Base-by-base conservation (phyloP, 2,329 filamentous ascomycete genomes). In the Colletotrichum sp. region DNA sequence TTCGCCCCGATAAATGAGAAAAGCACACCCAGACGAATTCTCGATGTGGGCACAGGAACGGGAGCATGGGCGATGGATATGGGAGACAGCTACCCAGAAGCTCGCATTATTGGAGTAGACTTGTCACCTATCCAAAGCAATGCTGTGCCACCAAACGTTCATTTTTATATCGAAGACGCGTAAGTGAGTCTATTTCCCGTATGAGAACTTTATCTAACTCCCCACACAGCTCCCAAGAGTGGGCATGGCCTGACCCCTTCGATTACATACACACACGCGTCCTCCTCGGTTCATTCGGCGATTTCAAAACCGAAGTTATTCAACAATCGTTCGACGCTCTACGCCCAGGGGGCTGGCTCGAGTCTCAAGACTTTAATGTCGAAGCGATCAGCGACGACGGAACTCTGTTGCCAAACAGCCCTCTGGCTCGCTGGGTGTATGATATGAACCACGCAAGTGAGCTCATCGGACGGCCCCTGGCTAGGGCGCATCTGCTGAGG, bases 141-240 rank as follows among this genome's bases (percentile, higher is more conserved):
- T 6, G 87, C 90, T 64, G 92, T 95, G 1, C 94, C 94, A 1
- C 89, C 90, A 21, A 96, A 96, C 77, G 93, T 95, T 16, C 90
- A 92, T 77, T 96, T 96, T 78, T 92, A 92, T 76, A 89, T 96
- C 62, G 93, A 95, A 80, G 94, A 96, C 80, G 85, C 84, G 44
- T 49, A 21, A n/a, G 83, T 85, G 81, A 79, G 84, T 82, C 44
- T 16, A 6, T 9, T 15, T 15, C 5, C 21, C 8, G 3, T 24
- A 26, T 30, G 72, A 55, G n/a, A 5, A n/a, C 9, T 32, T 15
- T n/a, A 10, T 71, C 71, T 77, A 15, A 55, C 49, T 26, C 12
- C 24, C 3, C 15, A 24, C n/a, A 64, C 71, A 89, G 88, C 21
- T 84, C 86, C 4, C 86, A 90, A 72, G 83, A 86, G 4, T 90